A percentile compares a stretch with the other conserved stretches of the same genome.
Conservation (phyloP, 2,329 filamentous ascomycete genomes). For the Neonectria sp. region DNA sequence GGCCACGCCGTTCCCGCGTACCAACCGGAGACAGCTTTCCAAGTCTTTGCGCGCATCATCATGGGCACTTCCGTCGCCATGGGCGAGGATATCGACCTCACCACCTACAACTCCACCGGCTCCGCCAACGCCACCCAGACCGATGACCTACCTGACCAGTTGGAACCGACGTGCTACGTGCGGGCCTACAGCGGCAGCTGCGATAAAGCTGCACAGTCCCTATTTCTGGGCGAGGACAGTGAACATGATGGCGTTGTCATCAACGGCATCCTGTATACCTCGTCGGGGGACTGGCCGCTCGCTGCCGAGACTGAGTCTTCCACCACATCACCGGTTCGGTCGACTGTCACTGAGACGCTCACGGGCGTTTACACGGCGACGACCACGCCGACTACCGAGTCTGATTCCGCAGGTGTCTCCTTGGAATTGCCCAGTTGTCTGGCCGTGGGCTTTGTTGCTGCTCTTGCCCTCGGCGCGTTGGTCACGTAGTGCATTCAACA, state of each 20-base stretch:
- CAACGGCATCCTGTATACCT: conserved; percentile 70
- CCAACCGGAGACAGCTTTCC: conserved; percentile 72
- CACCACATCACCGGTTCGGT: conserved; percentile 38
- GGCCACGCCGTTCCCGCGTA: conserved; percentile 75
- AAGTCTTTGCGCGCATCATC: conserved; percentile 74
- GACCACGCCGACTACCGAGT: conserved; percentile 46
- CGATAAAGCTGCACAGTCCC: conserved; percentile 63
- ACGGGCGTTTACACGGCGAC: conserved; percentile 56
- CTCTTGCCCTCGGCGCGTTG: conserved; percentile 20
- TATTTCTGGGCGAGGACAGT: conserved; percentile 55
- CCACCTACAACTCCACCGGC: conserved; percentile 70
- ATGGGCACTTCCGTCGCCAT: conserved; percentile 69
- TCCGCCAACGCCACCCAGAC: conserved; percentile 70
- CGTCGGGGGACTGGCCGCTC: conserved; percentile 59
- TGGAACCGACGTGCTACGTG: conserved; percentile 72
- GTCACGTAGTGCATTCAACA: background rate
- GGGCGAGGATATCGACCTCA: conserved; percentile 67
- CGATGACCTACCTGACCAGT: conserved; percentile 64
- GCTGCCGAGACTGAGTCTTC: conserved; percentile 44
- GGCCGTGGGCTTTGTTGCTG: conserved; percentile 31
- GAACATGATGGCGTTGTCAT: conserved; percentile 69
- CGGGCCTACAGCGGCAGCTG: conserved; percentile 66
- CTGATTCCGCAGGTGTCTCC: conserved; percentile 32
- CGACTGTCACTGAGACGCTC: conserved; percentile 42
- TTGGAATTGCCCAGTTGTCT: conserved; percentile 24